phyloP scores from a whole-genome alignment of 2,329 filamentous ascomycete genomes.

The Raffaelea albimanens region DNA sequence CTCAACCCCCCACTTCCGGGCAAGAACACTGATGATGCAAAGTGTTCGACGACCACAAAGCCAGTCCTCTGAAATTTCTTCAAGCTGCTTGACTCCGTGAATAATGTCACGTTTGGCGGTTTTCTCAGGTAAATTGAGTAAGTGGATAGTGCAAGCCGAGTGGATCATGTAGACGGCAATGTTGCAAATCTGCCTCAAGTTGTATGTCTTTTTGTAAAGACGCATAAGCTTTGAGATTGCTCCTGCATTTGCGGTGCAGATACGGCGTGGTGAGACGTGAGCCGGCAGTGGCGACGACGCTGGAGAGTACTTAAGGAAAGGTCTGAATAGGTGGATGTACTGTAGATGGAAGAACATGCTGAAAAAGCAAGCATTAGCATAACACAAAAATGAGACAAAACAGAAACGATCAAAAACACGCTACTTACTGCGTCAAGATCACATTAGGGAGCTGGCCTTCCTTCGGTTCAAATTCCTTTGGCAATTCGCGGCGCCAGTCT shows the following conservation, averaged over 20 bases:
- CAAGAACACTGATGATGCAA: constrained; percentile 73
- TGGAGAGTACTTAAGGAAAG: constrained; percentile 85
- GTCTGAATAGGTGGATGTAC: constrained; percentile 90
- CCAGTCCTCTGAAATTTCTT: constrained; percentile 95
- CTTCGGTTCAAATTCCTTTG: constrained; percentile 77
- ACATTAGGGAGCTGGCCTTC: constrained; percentile 85
- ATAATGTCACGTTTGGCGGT: constrained; percentile 82
- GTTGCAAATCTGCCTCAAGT: constrained; percentile 88
- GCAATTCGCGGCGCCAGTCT: constrained; percentile 76
- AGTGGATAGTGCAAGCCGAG: constrained; percentile 86
- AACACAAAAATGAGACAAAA: background rate
- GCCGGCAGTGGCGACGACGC: constrained; percentile 71
- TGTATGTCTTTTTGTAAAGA: constrained; percentile 86
- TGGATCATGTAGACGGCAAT: constrained; percentile 94
- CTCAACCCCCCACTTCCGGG: constrained; percentile 81
- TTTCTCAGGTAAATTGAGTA: constrained; percentile 88
- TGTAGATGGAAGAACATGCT: constrained; percentile 93
- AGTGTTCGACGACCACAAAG: constrained; percentile 78
- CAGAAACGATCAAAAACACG: background rate
- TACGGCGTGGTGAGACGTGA: constrained; percentile 81
- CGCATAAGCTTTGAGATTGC: constrained; percentile 91
- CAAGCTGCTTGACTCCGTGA: constrained; percentile 81
- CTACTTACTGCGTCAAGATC: constrained; percentile 66
- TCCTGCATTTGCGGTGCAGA: constrained; percentile 82
- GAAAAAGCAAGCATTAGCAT: background rate